phyloP scores from a whole-genome alignment of 2,329 filamentous ascomycete species.

The Curvularia spicifera region DNA sequence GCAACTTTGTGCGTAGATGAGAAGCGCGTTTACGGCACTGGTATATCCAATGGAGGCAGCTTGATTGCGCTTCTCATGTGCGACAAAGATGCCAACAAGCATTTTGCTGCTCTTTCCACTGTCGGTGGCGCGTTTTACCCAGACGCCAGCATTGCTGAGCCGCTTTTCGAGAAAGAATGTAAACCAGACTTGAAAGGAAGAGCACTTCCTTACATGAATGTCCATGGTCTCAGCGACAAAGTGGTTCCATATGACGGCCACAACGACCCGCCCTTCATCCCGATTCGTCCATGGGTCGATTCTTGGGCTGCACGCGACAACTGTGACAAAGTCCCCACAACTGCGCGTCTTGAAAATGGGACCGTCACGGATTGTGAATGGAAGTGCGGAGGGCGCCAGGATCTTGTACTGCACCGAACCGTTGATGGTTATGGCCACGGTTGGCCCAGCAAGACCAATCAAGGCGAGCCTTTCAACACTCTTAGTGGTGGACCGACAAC shows the following conservation, averaged over 20 bases:
- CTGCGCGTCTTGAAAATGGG: slow-evolving; percentile 13
- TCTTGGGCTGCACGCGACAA: slow-evolving; percentile 19
- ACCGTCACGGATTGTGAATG: slow-evolving; percentile 23
- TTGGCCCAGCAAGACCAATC: slow-evolving; percentile 26
- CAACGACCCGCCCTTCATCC: slow-evolving; percentile 24
- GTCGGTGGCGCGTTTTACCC: slow-evolving; percentile 55
- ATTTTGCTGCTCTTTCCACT: slow-evolving; percentile 57
- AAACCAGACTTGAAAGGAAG: slow-evolving; percentile 7
- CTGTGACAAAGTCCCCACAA: slow-evolving; percentile 7
- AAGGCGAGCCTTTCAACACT: slow-evolving; percentile 30
- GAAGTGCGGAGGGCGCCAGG: slow-evolving; percentile 23
- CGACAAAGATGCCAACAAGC: slow-evolving; percentile 34
- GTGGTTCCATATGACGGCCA: slow-evolving; percentile 34
- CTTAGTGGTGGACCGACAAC: slow-evolving; percentile 26
- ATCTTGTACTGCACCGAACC: slow-evolving; percentile 22
- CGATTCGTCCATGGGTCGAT: slow-evolving; percentile 23
- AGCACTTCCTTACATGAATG: slow-evolving; percentile 25
- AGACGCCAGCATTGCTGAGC: slow-evolving; percentile 20
- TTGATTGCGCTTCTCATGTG: slow-evolving; percentile 57
- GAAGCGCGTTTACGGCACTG: slow-evolving; percentile 53
- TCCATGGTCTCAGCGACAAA: slow-evolving; percentile 31
- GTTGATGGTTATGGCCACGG: slow-evolving; percentile 34
- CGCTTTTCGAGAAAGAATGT: slow-evolving; percentile 27
- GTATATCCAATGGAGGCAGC: slow-evolving; percentile 62
- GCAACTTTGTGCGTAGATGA: slow-evolving; percentile 54